A percentile compares a stretch with the other conserved stretches of the same genome.
These are phyloP conservation scores for Fusarium xylarioides DNA, from an alignment of 2,329 filamentous ascomycete species.

Conservation along the genomic window DNA sequence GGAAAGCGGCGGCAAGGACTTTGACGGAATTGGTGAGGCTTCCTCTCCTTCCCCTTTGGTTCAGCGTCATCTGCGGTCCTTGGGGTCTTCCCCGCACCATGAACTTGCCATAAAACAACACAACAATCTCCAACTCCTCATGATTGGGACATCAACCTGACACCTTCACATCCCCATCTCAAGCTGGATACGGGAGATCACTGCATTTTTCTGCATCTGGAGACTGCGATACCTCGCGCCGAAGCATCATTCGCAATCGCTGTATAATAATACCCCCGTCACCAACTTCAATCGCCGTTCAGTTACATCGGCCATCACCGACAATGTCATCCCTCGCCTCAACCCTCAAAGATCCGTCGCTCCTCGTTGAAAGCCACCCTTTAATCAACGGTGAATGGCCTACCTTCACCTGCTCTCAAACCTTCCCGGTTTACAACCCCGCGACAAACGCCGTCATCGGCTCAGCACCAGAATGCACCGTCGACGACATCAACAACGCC, in stretches of 20 bases:
- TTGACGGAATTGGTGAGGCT: neutral
- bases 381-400: conserved; percentile 83
- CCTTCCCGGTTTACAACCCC: conserved; percentile 77
- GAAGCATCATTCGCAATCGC: neutral
- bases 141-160: neutral
- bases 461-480: conserved; percentile 75
- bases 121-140: neutral
- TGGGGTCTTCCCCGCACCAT: neutral
- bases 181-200: neutral
- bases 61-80: neutral
- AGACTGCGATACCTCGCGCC: neutral
- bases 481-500: conserved; percentile 71
- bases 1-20: neutral
- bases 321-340: conserved; percentile 12
- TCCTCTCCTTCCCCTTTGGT: neutral
- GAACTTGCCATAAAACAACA: neutral
- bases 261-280: neutral
- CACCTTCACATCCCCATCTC: neutral
- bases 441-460: conserved; percentile 73
- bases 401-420: conserved; percentile 72
- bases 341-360: conserved; percentile 15
- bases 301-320: neutral
- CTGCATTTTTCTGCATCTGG: neutral
- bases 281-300: too few species aligned
- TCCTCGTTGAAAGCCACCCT: conserved; percentile 42